Conservation (phyloP, 257 asterid genomes). For the Jacaranda copaia region DNA sequence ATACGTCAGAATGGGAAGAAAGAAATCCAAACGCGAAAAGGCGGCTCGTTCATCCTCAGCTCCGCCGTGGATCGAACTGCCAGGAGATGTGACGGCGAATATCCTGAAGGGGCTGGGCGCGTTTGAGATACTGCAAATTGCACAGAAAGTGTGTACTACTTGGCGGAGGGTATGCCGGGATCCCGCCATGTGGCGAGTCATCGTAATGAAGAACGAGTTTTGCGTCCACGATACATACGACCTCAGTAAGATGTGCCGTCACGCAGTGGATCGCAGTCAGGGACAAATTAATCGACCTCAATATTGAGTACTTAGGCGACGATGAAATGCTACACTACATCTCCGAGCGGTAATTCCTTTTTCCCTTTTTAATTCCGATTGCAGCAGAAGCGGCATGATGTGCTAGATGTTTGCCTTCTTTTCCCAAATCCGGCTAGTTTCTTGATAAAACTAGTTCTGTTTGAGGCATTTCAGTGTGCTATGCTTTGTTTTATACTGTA, state of each 20-base stretch:
- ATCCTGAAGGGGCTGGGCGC: conserved; percentile 44
- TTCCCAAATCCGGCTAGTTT: too few species aligned
- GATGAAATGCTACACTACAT: conserved; percentile 43
- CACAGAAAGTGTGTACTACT: conserved; percentile 47
- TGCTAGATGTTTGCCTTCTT: too few species aligned
- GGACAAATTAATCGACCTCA: conserved; percentile 49
- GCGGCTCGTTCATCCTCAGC: not conserved
- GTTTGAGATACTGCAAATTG: conserved; percentile 40
- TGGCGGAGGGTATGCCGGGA: conserved; percentile 44
- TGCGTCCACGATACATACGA: not conserved
- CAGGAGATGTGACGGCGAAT: conserved; percentile 43
- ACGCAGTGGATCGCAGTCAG: conserved; percentile 54
- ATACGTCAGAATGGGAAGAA: not conserved
- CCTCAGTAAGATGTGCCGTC: conserved; percentile 35
- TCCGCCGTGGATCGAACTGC: conserved; percentile 55
- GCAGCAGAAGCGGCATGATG: not conserved
- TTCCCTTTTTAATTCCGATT: not conserved
- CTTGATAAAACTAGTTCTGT: conserved; percentile 3
- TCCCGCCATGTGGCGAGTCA: conserved; percentile 41
- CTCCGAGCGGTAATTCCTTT: conserved; percentile 35
- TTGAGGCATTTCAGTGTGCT: not conserved
- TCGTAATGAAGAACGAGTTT: not conserved
- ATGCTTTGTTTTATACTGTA: too few species aligned
- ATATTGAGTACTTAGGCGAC: conserved; percentile 32
- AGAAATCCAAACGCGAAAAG: conserved; percentile 9